phyloP scores from a whole-genome alignment of 2,329 filamentous ascomycete species.

The Plectosphaerella plurivora region DNA sequence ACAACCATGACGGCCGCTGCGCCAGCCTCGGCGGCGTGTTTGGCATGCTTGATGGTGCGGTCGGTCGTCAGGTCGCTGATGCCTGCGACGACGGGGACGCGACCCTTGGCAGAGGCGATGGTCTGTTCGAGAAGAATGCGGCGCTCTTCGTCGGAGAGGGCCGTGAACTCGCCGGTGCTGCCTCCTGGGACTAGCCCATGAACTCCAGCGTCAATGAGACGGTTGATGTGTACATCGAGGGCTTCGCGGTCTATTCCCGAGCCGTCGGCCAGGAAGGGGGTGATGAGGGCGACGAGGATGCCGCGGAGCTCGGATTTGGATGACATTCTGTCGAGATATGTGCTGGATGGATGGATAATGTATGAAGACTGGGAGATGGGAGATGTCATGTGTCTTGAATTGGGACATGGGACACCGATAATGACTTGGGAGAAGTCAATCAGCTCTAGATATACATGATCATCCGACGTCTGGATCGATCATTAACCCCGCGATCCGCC shows the following conservation, averaged over 20 bases:
- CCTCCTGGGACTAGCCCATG: conserved; percentile 47
- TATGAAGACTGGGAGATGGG: too few species aligned
- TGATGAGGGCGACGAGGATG: conserved; percentile 44
- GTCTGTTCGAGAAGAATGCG: conserved; percentile 35
- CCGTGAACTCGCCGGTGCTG: conserved; percentile 46
- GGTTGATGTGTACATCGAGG: conserved; percentile 38
- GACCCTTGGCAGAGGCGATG: conserved; percentile 30
- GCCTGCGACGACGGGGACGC: conserved; percentile 35
- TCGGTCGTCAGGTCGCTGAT: conserved; percentile 38
- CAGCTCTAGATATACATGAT: too few species aligned
- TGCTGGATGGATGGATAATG: too few species aligned
- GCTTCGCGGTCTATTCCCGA: conserved; percentile 31
- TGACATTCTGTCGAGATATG: background rate
- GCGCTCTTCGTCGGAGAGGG: conserved; percentile 35
- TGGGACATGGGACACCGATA: too few species aligned
- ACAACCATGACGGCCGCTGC: conserved; percentile 42
- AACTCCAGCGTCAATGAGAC: conserved; percentile 36
- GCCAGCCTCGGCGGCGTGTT: conserved; percentile 30
- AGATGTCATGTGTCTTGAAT: too few species aligned
- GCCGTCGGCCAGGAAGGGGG: conserved; percentile 38
- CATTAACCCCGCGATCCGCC: too few species aligned
- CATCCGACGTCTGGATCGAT: too few species aligned
- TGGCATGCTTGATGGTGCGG: conserved; percentile 33
- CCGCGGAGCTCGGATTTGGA: conserved; percentile 23
- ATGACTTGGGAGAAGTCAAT: too few species aligned